phyloP scores from a whole-genome alignment of 2,329 filamentous ascomycete species.

The Curvularia sp. region DNA sequence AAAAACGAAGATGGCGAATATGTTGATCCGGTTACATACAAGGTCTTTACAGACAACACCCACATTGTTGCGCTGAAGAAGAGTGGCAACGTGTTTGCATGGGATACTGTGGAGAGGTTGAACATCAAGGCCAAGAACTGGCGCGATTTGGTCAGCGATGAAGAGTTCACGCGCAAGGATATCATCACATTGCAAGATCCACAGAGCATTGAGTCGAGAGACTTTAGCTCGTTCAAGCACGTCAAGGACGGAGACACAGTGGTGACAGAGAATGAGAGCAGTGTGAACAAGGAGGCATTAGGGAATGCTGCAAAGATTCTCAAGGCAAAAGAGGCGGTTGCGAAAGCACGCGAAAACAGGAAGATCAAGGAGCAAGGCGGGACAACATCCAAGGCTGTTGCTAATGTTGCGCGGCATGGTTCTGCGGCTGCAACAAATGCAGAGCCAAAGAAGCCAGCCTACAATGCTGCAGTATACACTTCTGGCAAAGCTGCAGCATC shows the following conservation, averaged over 20 bases:
- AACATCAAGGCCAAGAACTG: slow-evolving; percentile 98
- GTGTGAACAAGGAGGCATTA: slow-evolving; percentile 79
- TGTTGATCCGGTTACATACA: slow-evolving; percentile 96
- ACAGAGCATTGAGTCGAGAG: slow-evolving; percentile 81
- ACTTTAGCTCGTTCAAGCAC: slow-evolving; percentile 88
- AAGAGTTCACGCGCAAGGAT: slow-evolving; percentile 85
- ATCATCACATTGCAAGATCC: slow-evolving; percentile 97
- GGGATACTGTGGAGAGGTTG: slow-evolving; percentile 92
- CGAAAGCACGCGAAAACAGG: slow-evolving; percentile 80
- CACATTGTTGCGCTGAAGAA: slow-evolving; percentile 88
- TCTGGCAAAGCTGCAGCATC: slow-evolving; percentile 90
- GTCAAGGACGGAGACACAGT: slow-evolving; percentile 82
- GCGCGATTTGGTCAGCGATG: slow-evolving; percentile 86
- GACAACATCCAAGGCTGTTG: slow-evolving; percentile 27
- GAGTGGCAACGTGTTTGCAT: slow-evolving; percentile 94
- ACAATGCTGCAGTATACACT: slow-evolving; percentile 89
- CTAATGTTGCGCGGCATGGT: slow-evolving; percentile 32
- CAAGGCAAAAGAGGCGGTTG: slow-evolving; percentile 91
- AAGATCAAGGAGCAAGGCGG: slow-evolving; percentile 49
- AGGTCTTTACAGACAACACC: slow-evolving; percentile 97
- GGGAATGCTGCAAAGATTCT: slow-evolving; percentile 84
- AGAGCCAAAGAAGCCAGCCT: slow-evolving; percentile 52
- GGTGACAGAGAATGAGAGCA: slow-evolving; percentile 71
- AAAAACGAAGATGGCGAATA: slow-evolving; percentile 92
- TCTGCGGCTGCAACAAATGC: slow-evolving; percentile 37